Conservation (phyloP, 441 rosid genomes). For the Lepidium campestre region DNA sequence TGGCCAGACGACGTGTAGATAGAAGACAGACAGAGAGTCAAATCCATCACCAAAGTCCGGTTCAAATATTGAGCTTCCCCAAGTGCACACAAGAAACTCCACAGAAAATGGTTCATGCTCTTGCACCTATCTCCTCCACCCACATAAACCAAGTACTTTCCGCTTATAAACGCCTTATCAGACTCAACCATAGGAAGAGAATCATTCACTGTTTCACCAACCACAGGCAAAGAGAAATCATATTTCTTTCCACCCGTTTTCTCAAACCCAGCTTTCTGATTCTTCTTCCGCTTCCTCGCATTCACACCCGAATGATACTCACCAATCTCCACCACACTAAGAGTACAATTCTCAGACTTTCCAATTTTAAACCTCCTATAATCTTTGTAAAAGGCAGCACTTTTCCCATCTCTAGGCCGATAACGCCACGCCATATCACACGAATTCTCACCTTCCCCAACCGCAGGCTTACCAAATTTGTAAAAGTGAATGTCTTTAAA, state of each 20-base stretch:
- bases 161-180: constrained; percentile 55
- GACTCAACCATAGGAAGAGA: constrained; percentile 75
- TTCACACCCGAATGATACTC: constrained; percentile 84
- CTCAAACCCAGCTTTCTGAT: constrained; percentile 62
- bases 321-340: constrained; percentile 53
- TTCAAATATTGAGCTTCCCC: constrained; percentile 95
- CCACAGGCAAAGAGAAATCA: constrained; percentile 38
- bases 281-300: constrained; percentile 83
- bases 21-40: constrained; percentile 69
- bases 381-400: constrained; percentile 78
- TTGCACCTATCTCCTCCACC: constrained; percentile 93
- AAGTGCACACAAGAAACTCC: constrained; percentile 92
- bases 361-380: constrained; percentile 66
- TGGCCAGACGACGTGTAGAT: constrained; percentile 63
- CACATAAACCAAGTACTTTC: constrained; percentile 63
- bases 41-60: constrained; percentile 82
- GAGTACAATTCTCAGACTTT: constrained; percentile 60
- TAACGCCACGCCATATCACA: constrained; percentile 96
- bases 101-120: constrained; percentile 84
- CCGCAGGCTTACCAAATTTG: constrained; percentile 71
- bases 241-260: constrained; percentile 32
- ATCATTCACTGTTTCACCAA: constrained; percentile 76
- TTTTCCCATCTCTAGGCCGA: constrained; percentile 85
- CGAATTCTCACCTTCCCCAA: constrained; percentile 49
- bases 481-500: constrained; percentile 85